A percentile compares a stretch with the other conserved stretches of the same genome.
Evolutionary conservation across 352 stramenopile genomes (phyloP).

Genomic region (Globisporangium radiosum): DNA sequence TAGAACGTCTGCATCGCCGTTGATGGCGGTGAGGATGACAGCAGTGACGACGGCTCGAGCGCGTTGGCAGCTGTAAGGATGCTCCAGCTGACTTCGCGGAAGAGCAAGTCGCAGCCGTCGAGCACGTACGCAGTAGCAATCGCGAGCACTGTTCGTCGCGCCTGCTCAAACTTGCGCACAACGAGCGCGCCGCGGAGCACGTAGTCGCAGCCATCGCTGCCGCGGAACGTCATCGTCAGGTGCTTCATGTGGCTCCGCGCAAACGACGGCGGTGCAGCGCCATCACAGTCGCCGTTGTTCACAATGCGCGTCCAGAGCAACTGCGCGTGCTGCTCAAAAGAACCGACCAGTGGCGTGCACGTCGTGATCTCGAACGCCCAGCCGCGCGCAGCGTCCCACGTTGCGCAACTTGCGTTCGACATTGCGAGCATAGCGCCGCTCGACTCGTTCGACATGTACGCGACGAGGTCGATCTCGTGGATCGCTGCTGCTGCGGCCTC

Average conservation of each 20-base stretch:
- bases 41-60: not conserved
- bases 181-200: not conserved
- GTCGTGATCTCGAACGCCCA: conserved; percentile 6
- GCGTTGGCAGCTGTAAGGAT: conserved; percentile 1
- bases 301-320: not conserved
- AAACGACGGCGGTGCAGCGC: too few species aligned
- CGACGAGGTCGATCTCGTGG: not conserved
- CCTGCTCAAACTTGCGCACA: conserved; percentile 7
- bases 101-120: not conserved
- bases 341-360: not conserved
- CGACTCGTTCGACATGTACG: not conserved
- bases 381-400: not conserved
- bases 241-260: not conserved
- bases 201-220: not conserved
- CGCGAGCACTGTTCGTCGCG: not conserved
- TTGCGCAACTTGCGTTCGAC: not conserved
- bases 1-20: conserved; percentile 5
- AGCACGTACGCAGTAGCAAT: not conserved
- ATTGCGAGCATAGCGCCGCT: not conserved
- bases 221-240: not conserved
- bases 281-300: not conserved
- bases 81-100: conserved; percentile 4
- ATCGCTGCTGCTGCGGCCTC: not conserved
- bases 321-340: not conserved
- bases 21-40: not conserved